Percentiles rank a stretch among this genome's conserved stretches.
phyloP scores from a whole-genome alignment of 75 land plant species.

The Chamaecyparis obtusa region DNA sequence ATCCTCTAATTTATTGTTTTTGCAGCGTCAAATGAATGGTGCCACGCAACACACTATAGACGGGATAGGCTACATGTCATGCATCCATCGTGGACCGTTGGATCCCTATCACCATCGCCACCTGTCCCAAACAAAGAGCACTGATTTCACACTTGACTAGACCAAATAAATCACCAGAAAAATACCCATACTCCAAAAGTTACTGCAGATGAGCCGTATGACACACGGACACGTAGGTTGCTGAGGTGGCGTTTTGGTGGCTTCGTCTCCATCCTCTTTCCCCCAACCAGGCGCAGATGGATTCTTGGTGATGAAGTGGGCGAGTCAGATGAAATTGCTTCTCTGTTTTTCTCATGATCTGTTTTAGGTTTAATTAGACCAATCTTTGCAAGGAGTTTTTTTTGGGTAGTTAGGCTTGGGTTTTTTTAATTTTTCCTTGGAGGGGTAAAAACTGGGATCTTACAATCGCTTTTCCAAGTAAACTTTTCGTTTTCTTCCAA shows the following conservation, averaged over 20 bases:
- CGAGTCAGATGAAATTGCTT: background rate
- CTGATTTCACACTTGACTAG: background rate
- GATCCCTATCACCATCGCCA: slow-evolving; percentile 1
- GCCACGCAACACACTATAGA: slow-evolving; percentile 2
- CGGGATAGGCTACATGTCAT: background rate
- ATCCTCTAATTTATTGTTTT: background rate
- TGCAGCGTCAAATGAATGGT: background rate
- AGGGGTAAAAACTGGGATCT: background rate
- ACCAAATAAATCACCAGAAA: background rate
- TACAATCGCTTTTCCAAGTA: background rate
- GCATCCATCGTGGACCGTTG: slow-evolving; percentile 4
- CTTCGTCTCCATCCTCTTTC: background rate
- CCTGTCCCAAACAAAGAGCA: background rate
- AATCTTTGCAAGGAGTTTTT: background rate
- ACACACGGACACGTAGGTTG: slow-evolving; percentile 7
- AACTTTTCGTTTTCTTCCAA: background rate
- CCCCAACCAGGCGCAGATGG: background rate
- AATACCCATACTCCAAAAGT: background rate
- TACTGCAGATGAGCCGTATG: background rate
- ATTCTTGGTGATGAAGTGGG: background rate
- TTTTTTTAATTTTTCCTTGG: background rate
- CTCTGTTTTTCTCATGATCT: background rate
- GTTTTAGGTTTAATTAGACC: background rate
- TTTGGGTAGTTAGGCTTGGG: background rate
- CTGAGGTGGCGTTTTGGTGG: slow-evolving; percentile 4